Conservation (phyloP, 441 rosid genomes). For the Croton laevigatus region DNA sequence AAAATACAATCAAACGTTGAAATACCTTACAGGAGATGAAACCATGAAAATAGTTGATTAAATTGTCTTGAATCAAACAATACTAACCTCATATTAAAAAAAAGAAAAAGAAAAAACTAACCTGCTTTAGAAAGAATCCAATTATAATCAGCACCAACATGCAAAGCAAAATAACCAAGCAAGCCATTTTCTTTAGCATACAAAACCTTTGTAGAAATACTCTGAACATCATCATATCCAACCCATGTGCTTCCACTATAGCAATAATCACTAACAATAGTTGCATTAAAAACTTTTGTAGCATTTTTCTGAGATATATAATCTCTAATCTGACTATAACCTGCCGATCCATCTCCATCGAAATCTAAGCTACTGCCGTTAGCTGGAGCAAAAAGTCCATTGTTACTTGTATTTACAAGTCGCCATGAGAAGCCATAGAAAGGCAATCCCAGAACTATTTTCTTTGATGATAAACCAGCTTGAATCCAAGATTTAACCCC, state of each 20-base stretch:
- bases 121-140: constrained; percentile 19
- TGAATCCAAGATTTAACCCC: constrained; percentile 47
- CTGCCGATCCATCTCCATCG: constrained; percentile 12
- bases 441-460: constrained; percentile 25
- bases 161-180: constrained; percentile 40
- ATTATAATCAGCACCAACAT: constrained; percentile 32
- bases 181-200: constrained; percentile 33
- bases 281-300: constrained; percentile 21
- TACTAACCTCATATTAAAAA: too few relatives aligned
- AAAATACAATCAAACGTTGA: too few relatives aligned
- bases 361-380: constrained; percentile 34
- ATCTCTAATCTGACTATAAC: constrained; percentile 28
- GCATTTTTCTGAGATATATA: constrained; percentile 32
- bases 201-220: constrained; percentile 30
- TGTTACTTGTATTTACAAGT: constrained; percentile 31
- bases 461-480: constrained; percentile 33
- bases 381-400: constrained; percentile 39
- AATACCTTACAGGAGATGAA: too few relatives aligned
- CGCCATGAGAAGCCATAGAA: constrained; percentile 38
- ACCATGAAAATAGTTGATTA: too few relatives aligned
- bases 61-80: too few relatives aligned
- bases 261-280: constrained; percentile 27
- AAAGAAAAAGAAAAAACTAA: constrained; percentile 14
- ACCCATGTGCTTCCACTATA: constrained; percentile 39
- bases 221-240: constrained; percentile 31